Percentiles rank a stretch among this genome's conserved stretches.
These are phyloP conservation scores for Alternaria metachromatica DNA, from an alignment of 2,329 filamentous ascomycete genomes.

Conservation along the genomic window DNA sequence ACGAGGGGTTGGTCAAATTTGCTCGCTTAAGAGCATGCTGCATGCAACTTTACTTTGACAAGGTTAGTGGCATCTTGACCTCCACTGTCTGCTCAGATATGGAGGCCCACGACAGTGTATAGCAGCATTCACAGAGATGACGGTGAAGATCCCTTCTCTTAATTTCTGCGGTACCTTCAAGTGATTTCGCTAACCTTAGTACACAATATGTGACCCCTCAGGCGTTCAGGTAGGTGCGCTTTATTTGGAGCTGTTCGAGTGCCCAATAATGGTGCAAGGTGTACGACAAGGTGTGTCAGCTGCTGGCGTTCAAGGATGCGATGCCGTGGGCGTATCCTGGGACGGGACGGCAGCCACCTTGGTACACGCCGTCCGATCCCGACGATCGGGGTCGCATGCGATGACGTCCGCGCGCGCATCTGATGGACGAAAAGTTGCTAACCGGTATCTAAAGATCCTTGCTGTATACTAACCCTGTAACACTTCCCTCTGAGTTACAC, in stretches of 20 bases:
- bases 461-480: not conserved
- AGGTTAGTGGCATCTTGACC: not conserved
- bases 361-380: not conserved
- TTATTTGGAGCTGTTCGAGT: not conserved
- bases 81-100: not conserved
- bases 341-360: not conserved
- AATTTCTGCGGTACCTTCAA: not conserved
- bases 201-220: not conserved
- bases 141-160: not conserved
- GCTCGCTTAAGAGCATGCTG: slow-evolving; percentile 3
- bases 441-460: not conserved
- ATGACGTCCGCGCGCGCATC: not conserved
- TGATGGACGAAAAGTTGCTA: not conserved
- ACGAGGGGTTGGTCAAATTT: not conserved
- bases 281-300: not conserved
- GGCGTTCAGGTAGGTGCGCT: not conserved
- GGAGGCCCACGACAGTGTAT: not conserved
- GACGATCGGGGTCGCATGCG: not conserved
- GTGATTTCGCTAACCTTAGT: not conserved
- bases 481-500: not conserved
- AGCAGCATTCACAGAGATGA: not conserved
- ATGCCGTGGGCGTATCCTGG: not conserved
- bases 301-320: not conserved
- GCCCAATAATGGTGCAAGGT: not conserved
- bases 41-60: not conserved